Evolutionary conservation across 441 rosid species (phyloP).

Genomic region (Populus hybrid): DNA sequence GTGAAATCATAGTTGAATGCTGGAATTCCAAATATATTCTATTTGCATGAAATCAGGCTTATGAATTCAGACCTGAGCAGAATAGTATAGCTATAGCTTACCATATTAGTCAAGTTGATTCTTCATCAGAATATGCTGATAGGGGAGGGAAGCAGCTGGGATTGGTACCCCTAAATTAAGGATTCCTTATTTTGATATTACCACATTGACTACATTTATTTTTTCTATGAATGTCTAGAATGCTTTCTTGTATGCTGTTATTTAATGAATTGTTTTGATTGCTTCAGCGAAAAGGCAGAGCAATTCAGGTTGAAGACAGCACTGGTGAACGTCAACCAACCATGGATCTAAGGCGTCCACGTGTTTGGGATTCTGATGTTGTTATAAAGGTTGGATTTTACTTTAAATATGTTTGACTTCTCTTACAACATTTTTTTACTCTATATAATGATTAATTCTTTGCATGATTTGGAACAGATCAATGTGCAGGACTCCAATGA

Average conservation of each 20-base stretch:
- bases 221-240: not conserved
- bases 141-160: conserved; percentile 21
- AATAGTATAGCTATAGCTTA: conserved; percentile 16
- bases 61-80: conserved; percentile 19
- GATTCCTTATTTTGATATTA: not conserved
- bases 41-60: conserved; percentile 24
- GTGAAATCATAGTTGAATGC: conserved; percentile 7
- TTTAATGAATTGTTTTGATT: conserved; percentile 1
- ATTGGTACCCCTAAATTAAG: conserved; percentile 26
- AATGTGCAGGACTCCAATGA: conserved; percentile 41
- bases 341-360: conserved; percentile 38
- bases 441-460: conserved; percentile 13
- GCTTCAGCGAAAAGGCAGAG: conserved; percentile 53
- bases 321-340: conserved; percentile 54
- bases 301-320: conserved; percentile 58
- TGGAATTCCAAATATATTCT: not conserved
- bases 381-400: conserved; percentile 58
- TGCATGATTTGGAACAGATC: conserved; percentile 40
- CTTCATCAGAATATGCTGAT: conserved; percentile 22
- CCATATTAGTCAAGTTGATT: conserved; percentile 14
- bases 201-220: not conserved
- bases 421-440: conserved; percentile 12
- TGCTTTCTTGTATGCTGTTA: not conserved
- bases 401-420: conserved; percentile 9
- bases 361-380: conserved; percentile 53